Conservation (phyloP, 257 asterid species). For the Prunella vulgaris region DNA sequence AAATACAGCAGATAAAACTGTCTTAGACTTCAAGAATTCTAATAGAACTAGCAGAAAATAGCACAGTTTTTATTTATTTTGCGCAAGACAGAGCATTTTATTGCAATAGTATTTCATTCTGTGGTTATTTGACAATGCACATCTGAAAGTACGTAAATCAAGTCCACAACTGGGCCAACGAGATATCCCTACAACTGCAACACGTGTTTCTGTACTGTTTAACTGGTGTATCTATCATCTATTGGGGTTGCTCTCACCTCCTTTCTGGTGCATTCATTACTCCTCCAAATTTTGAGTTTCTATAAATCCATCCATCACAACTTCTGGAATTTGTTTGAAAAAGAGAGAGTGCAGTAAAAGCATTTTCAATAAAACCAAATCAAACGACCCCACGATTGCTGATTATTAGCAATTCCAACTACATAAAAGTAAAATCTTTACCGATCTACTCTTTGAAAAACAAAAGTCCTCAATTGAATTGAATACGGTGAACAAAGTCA, state of each 20-base stretch:
- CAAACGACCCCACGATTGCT: not conserved
- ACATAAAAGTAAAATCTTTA: not conserved
- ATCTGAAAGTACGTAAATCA: not conserved
- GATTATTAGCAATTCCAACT: not conserved
- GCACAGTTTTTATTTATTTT: not conserved
- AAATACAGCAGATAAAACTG: not conserved
- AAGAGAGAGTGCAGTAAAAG: not conserved
- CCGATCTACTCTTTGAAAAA: no score
- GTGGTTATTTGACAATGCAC: not conserved
- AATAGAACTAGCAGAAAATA: conserved; percentile 1
- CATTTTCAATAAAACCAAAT: conserved; percentile 3
- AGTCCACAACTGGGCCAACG: not conserved
- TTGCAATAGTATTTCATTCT: not conserved
- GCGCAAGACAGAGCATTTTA: not conserved
- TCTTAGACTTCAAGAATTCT: not conserved
- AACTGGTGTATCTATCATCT: not conserved
- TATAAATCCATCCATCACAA: not conserved
- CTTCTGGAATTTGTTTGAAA: not conserved
- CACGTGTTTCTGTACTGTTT: not conserved
- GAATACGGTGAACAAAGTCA: not conserved
- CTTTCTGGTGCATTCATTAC: not conserved
- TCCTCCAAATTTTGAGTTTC: not conserved
- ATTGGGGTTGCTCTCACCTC: not conserved
- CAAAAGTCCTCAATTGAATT: not conserved
- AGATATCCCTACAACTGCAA: not conserved